Percentiles rank a stretch among this genome's conserved stretches.
These are phyloP conservation scores for Suhomyces coccinellae DNA, from an alignment of 1,139 yeast species.

Conservation along the genomic window DNA sequence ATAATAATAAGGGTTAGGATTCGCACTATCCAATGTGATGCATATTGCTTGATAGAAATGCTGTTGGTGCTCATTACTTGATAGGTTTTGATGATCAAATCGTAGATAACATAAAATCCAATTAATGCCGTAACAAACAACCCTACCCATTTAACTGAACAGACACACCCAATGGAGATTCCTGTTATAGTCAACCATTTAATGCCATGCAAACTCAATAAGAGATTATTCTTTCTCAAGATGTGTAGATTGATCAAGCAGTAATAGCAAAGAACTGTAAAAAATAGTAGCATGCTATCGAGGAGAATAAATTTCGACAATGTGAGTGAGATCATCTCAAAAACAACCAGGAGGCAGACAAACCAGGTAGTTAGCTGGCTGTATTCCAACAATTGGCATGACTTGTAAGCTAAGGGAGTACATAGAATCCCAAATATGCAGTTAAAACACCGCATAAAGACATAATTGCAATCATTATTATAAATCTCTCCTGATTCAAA, in stretches of 20 bases:
- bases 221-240: slow-evolving; percentile 34
- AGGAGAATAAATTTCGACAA: slow-evolving; percentile 69
- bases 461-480: slow-evolving; percentile 56
- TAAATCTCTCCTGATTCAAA: slow-evolving; percentile 62
- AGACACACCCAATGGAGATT: slow-evolving; percentile 83
- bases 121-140: slow-evolving; percentile 78
- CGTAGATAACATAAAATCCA: slow-evolving; percentile 81
- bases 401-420: slow-evolving; percentile 63
- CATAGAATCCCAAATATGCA: slow-evolving; percentile 62
- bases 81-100: slow-evolving; percentile 65
- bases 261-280: slow-evolving; percentile 62
- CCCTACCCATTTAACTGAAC: slow-evolving; percentile 96
- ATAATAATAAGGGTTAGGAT: slow-evolving; percentile 64
- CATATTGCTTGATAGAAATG: slow-evolving; percentile 38
- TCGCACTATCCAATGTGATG: slow-evolving; percentile 71
- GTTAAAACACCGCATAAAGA: slow-evolving; percentile 65
- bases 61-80: slow-evolving; percentile 36
- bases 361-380: slow-evolving; percentile 50
- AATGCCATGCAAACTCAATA: slow-evolving; percentile 49
- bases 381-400: slow-evolving; percentile 53
- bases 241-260: slow-evolving; percentile 57
- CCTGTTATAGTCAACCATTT: slow-evolving; percentile 71
- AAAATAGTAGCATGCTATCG: slow-evolving; percentile 72
- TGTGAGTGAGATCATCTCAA: slow-evolving; percentile 66
- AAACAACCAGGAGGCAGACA: slow-evolving; percentile 57